Percentiles rank a stretch among this genome's conserved stretches.
Evolutionary conservation across 2,329 filamentous ascomycete genomes (phyloP).

Genomic region (Rachicladosporium sp.): DNA sequence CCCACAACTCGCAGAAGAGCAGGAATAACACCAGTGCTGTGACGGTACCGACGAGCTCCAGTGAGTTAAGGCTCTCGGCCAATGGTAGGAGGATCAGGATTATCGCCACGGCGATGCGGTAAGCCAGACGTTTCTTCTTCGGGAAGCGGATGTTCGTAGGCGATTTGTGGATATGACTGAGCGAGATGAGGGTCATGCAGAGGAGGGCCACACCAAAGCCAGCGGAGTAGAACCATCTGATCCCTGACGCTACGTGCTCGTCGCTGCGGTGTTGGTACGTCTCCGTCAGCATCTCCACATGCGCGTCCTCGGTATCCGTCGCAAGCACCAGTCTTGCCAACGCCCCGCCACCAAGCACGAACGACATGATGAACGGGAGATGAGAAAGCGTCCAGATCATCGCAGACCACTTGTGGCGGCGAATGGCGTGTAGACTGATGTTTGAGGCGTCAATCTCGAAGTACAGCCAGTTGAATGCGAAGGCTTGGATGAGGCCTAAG

Average conservation of each 20-base stretch:
- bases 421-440: constrained; percentile 48
- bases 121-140: constrained; percentile 39
- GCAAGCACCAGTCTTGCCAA: constrained; percentile 48
- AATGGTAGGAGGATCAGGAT: constrained; percentile 44
- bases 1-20: constrained; percentile 25
- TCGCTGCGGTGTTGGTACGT: constrained; percentile 39
- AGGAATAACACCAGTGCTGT: constrained; percentile 26
- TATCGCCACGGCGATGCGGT: constrained; percentile 39
- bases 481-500: constrained; percentile 20
- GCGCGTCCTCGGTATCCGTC: constrained; percentile 39
- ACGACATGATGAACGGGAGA: constrained; percentile 51
- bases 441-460: constrained; percentile 44
- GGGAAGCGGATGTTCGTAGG: constrained; percentile 36
- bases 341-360: constrained; percentile 46
- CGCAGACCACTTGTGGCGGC: constrained; percentile 32
- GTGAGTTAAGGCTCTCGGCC: constrained; percentile 24
- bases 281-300: constrained; percentile 38
- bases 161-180: constrained; percentile 44
- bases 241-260: constrained; percentile 37
- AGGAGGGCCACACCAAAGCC: constrained; percentile 45
- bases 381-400: constrained; percentile 45
- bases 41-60: constrained; percentile 27
- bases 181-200: constrained; percentile 43
- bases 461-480: constrained; percentile 24
- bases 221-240: constrained; percentile 52